These are phyloP conservation scores for Pichia phayaonensis DNA, from an alignment of 805 yeast genomes.

Conservation along the genomic window DNA sequence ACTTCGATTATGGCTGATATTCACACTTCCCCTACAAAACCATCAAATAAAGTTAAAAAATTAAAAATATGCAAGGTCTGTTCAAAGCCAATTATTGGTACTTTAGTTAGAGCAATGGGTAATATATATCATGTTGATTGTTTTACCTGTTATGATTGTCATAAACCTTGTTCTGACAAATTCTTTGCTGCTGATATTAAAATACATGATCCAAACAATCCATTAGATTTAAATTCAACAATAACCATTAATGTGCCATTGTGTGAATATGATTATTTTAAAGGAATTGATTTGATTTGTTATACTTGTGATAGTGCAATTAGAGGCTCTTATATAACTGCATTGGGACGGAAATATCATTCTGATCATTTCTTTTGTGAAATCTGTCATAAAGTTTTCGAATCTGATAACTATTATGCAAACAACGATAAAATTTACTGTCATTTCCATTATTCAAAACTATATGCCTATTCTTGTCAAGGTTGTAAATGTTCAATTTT, in stretches of 20 bases:
- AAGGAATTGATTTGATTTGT: conserved; percentile 78
- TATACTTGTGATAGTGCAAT: conserved; percentile 77
- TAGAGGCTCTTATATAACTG: conserved; percentile 89
- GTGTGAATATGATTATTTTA: conserved; percentile 91
- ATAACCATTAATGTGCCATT: conserved; percentile 42
- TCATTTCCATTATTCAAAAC: conserved; percentile 83
- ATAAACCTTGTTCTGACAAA: conserved; percentile 69
- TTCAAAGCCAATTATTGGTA: conserved; percentile 50
- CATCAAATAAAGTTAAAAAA: conserved; percentile 15
- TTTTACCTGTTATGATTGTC: conserved; percentile 82
- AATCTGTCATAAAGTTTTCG: conserved; percentile 78
- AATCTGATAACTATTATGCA: conserved; percentile 89
- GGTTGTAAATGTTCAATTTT: conserved; percentile 89
- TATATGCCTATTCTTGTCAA: conserved; percentile 82
- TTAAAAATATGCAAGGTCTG: conserved; percentile 46
- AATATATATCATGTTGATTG: conserved; percentile 80
- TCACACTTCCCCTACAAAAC: background rate
- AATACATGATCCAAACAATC: background rate
- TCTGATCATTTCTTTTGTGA: conserved; percentile 93
- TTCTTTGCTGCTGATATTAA: conserved; percentile 71
- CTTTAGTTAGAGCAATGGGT: conserved; percentile 78
- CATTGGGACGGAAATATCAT: conserved; percentile 85
- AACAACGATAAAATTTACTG: conserved; percentile 78
- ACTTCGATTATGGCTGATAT: background rate
- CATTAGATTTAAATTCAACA: background rate